Evolutionary conservation across 768 basidiomycete genomes (phyloP).

Genomic region (Myochromella boudieri): DNA sequence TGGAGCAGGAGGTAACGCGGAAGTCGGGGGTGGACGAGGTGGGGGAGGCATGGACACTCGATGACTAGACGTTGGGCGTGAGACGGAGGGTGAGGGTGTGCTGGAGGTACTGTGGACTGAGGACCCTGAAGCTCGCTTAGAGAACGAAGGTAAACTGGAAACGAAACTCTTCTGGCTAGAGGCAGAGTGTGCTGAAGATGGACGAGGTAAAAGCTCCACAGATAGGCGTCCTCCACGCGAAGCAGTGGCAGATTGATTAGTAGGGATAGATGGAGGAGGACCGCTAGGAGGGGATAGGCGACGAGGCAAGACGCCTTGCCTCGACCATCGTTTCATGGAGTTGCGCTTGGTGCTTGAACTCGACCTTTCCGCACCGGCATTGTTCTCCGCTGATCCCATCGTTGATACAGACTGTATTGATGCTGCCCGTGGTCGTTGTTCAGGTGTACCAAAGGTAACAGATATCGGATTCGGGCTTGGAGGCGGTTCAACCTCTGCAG

Average conservation of each 20-base stretch:
- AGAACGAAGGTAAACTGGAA: constrained; percentile 47
- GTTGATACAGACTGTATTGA: constrained; percentile 49
- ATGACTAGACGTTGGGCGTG: constrained; percentile 40
- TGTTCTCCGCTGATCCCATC: constrained; percentile 38
- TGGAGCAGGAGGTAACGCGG: constrained; percentile 71
- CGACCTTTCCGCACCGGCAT: constrained; percentile 31
- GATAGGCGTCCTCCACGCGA: constrained; percentile 18
- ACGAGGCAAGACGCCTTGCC: constrained; percentile 49
- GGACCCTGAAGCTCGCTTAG: constrained; percentile 52
- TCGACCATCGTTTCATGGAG: constrained; percentile 51
- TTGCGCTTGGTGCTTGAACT: constrained; percentile 35
- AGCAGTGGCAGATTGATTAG: constrained; percentile 20
- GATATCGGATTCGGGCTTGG: constrained; percentile 23
- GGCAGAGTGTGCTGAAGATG: constrained; percentile 36
- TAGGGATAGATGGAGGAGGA: constrained; percentile 52
- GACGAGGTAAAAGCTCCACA: constrained; percentile 22
- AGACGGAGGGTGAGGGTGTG: constrained; percentile 34
- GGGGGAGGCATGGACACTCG: constrained; percentile 67
- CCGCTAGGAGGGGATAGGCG: constrained; percentile 58
- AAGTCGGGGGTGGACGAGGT: constrained; percentile 70
- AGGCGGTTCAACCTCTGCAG: constrained; percentile 24
- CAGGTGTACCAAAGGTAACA: constrained; percentile 37
- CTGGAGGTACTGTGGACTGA: constrained; percentile 47
- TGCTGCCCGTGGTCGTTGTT: constrained; percentile 36
- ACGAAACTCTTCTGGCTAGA: constrained; percentile 43